Evolutionary conservation across 495 filamentous ascomycete species (phyloP).

Genomic region (Aspergillus cavernicola): DNA sequence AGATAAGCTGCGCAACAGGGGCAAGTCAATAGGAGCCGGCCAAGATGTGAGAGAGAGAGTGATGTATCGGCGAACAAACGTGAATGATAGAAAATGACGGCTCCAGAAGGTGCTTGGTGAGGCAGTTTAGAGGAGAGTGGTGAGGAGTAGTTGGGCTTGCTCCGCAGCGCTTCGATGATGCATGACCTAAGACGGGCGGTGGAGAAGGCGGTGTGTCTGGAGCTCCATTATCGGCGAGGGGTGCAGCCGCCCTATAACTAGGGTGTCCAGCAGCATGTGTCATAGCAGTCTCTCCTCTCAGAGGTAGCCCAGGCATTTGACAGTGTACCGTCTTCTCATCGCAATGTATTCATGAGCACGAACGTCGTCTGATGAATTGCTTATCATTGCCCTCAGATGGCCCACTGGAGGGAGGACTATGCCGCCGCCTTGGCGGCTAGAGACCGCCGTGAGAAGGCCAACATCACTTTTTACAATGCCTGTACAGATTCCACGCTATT

Average conservation of each 20-base stretch:
- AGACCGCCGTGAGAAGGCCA: constrained; percentile 56
- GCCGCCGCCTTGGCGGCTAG: constrained; percentile 49
- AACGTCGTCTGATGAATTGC: constrained; percentile 17
- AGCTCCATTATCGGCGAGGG: constrained; percentile 10
- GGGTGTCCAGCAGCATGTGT: background rate
- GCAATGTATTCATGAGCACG: constrained; percentile 12
- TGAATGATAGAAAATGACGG: background rate
- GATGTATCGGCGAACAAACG: background rate
- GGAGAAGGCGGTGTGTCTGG: constrained; percentile 28
- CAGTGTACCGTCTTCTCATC: background rate
- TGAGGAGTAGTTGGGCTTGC: constrained; percentile 29
- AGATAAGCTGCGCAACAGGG: constrained; percentile 8
- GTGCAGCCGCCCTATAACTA: no score
- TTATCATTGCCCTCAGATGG: constrained; percentile 34
- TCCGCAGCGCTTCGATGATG: constrained; percentile 30
- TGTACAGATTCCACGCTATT: constrained; percentile 35
- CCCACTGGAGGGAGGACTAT: constrained; percentile 59
- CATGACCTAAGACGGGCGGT: constrained; percentile 31
- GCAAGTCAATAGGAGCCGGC: background rate
- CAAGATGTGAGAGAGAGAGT: background rate
- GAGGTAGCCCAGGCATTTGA: no score
- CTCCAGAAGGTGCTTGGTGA: no score
- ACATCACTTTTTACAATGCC: constrained; percentile 51
- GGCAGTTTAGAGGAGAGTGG: constrained; percentile 8
- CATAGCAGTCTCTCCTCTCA: no score